Conservation (phyloP, 345 rosid species). For the Turritis glabra region DNA sequence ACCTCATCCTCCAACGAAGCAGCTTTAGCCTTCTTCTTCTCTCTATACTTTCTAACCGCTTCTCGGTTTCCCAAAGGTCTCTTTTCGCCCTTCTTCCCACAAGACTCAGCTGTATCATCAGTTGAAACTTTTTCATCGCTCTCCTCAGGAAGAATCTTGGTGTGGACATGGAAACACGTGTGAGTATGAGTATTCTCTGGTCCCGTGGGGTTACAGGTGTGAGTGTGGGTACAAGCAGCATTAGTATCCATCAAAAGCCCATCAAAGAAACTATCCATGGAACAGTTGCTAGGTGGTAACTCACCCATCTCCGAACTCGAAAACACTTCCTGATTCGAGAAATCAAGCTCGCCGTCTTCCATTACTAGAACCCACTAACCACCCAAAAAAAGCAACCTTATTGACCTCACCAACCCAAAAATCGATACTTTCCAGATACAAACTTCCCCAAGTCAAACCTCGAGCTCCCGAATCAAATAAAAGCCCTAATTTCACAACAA, state of each 20-base stretch:
- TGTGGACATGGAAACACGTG: constrained; percentile 89
- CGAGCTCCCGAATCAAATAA: neutral
- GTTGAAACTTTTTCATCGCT: constrained; percentile 63
- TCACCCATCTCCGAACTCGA: constrained; percentile 56
- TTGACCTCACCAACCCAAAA: neutral
- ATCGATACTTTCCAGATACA: neutral
- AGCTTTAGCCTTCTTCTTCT: constrained; percentile 95
- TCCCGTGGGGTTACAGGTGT: constrained; percentile 95
- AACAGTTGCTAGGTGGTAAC: constrained; percentile 63
- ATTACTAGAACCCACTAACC: constrained; percentile 35
- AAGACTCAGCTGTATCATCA: constrained; percentile 82
- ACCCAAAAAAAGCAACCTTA: neutral
- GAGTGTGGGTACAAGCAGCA: constrained; percentile 84
- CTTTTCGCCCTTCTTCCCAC: constrained; percentile 62
- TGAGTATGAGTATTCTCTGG: constrained; percentile 90
- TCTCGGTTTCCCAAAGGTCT: constrained; percentile 80
- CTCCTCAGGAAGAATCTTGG: constrained; percentile 66
- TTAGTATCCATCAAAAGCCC: constrained; percentile 65
- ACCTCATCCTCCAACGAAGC: constrained; percentile 96
- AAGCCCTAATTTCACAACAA: constrained; percentile 10
- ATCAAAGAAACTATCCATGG: constrained; percentile 75
- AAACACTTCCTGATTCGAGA: constrained; percentile 76
- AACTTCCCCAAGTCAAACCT: neutral
- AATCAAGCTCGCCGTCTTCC: constrained; percentile 97
- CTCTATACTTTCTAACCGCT: constrained; percentile 95